phyloP scores from a whole-genome alignment of 1,139 yeast genomes.

The Saccharomyces hybrid region DNA sequence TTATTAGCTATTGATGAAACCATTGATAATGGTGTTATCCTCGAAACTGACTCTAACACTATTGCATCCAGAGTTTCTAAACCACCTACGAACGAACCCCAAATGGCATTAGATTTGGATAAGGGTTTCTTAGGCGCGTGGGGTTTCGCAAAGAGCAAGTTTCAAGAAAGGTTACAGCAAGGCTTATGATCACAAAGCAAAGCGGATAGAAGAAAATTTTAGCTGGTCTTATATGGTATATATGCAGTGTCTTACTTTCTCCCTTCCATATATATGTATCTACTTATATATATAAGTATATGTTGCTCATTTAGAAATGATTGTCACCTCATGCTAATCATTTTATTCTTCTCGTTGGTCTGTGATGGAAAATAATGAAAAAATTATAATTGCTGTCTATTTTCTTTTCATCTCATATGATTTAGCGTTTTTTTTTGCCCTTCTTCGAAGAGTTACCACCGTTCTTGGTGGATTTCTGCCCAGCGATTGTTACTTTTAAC shows the following conservation, averaged over 20 bases:
- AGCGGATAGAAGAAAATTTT: background rate
- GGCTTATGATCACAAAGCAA: constrained; percentile 30
- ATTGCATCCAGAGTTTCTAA: constrained; percentile 85
- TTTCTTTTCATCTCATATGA: background rate
- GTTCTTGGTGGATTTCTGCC: constrained; percentile 15
- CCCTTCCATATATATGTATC: background rate
- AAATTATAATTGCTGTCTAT: background rate
- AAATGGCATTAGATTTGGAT: constrained; percentile 72
- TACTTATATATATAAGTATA: background rate
- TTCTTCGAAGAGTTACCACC: constrained; percentile 1
- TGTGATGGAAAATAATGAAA: background rate
- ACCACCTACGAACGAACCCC: constrained; percentile 62
- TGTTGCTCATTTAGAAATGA: background rate
- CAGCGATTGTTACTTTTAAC: constrained; percentile 38
- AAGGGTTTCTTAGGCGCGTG: constrained; percentile 83
- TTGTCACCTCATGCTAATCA: background rate
- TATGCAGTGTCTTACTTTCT: background rate
- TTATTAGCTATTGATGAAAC: constrained; percentile 85
- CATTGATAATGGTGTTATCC: constrained; percentile 81
- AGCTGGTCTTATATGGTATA: background rate
- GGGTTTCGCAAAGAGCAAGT: constrained; percentile 79
- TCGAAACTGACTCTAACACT: constrained; percentile 82
- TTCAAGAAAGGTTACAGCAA: constrained; percentile 82
- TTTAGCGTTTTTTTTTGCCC: constrained; percentile 1
- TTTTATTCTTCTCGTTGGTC: background rate